Evolutionary conservation across 1,284 basidiomycete species (phyloP).

Genomic region (Cryptococcus sp.): DNA sequence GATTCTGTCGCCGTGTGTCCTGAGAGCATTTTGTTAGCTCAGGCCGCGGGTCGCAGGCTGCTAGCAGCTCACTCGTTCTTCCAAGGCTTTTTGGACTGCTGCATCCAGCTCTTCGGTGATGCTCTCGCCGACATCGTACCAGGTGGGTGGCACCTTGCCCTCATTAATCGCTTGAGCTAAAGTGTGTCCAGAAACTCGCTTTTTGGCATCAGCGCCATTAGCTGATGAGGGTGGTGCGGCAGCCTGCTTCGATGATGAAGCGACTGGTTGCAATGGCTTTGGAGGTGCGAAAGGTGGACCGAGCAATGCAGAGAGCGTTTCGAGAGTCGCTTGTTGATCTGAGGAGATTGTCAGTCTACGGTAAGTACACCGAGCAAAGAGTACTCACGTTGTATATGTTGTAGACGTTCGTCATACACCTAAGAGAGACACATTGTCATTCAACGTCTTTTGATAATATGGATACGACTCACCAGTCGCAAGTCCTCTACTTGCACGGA

Average conservation of each 20-base stretch:
- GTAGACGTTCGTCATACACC: constrained; percentile 43
- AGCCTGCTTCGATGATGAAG: constrained; percentile 27
- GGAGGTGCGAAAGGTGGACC: constrained; percentile 43
- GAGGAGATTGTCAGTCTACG: constrained; percentile 9
- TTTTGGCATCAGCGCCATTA: constrained; percentile 4
- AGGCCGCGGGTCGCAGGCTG: background rate
- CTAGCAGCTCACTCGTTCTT: constrained; percentile 38
- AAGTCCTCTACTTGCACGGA: constrained; percentile 37
- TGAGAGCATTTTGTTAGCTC: constrained; percentile 19
- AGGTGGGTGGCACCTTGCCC: constrained; percentile 17
- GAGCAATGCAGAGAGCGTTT: constrained; percentile 38
- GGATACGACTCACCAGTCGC: constrained; percentile 26
- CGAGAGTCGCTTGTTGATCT: constrained; percentile 28
- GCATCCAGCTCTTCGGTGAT: constrained; percentile 37
- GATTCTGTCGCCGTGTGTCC: constrained; percentile 31
- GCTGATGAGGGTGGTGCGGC: background rate
- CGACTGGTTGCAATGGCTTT: constrained; percentile 38
- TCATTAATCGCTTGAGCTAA: constrained; percentile 18
- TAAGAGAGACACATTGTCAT: constrained; percentile 6
- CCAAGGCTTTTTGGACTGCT: constrained; percentile 31
- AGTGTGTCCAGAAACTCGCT: constrained; percentile 11
- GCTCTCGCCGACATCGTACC: constrained; percentile 43
- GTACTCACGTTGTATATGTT: constrained; percentile 35
- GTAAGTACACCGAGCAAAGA: background rate
- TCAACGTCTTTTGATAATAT: constrained; percentile 5